phyloP scores from a whole-genome alignment of 2,329 filamentous ascomycete species.

The Alternaria brassicicola region DNA sequence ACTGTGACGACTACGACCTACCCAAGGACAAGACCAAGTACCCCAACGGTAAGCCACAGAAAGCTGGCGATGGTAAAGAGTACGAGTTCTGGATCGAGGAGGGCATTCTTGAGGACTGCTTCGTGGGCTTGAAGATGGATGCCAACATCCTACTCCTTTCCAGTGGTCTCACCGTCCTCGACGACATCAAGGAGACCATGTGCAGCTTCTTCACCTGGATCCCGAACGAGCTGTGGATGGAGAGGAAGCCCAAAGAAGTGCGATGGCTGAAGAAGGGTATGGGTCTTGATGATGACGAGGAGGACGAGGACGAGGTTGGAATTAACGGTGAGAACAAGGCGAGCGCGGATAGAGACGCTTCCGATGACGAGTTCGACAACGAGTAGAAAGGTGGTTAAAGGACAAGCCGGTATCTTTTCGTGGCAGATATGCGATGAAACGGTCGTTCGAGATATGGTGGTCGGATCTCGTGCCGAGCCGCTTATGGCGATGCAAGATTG shows the following conservation, averaged over 20 bases:
- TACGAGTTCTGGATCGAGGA: slow-evolving; percentile 72
- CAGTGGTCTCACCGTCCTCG: slow-evolving; percentile 41
- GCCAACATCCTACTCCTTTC: slow-evolving; percentile 37
- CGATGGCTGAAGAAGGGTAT: slow-evolving; percentile 31
- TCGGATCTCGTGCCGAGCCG: not conserved
- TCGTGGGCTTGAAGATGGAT: slow-evolving; percentile 61
- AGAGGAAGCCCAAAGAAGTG: slow-evolving; percentile 37
- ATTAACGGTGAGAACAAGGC: slow-evolving; percentile 11
- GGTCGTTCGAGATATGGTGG: not conserved
- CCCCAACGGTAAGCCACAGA: slow-evolving; percentile 27
- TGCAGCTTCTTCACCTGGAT: slow-evolving; percentile 54
- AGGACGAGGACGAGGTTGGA: slow-evolving; percentile 13
- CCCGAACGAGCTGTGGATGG: slow-evolving; percentile 51
- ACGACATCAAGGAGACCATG: slow-evolving; percentile 48
- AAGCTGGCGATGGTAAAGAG: slow-evolving; percentile 46
- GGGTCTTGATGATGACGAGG: slow-evolving; percentile 24
- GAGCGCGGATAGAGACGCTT: slow-evolving; percentile 13
- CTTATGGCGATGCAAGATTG: not conserved
- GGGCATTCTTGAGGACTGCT: slow-evolving; percentile 61
- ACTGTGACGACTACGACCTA: slow-evolving; percentile 47
- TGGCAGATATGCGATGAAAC: not conserved
- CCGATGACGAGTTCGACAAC: slow-evolving; percentile 27
- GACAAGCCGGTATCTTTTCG: slow-evolving; percentile 1
- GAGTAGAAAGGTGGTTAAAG: slow-evolving; percentile 10
- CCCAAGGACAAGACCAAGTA: slow-evolving; percentile 39